These are phyloP conservation scores for Solanum boliviense DNA, from an alignment of 257 asterid species.

Conservation along the genomic window DNA sequence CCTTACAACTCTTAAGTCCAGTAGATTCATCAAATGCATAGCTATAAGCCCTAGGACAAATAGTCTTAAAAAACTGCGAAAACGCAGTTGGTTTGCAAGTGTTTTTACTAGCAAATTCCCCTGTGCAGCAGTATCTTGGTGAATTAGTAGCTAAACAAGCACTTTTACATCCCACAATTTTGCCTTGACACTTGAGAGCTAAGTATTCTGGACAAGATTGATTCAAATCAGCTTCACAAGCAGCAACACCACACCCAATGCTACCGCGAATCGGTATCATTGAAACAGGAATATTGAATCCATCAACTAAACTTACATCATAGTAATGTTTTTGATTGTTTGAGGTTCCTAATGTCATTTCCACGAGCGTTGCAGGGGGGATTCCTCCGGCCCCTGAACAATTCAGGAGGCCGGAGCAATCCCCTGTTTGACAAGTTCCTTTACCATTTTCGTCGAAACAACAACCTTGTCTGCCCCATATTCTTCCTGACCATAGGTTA, in stretches of 20 bases:
- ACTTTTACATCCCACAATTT: constrained; percentile 61
- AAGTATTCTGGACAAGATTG: constrained; percentile 36
- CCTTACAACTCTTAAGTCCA: constrained; percentile 51
- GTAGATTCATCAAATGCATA: constrained; percentile 43
- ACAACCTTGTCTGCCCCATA: constrained; percentile 82
- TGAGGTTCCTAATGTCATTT: constrained; percentile 62
- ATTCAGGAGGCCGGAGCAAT: constrained; percentile 45
- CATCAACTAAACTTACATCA: constrained; percentile 80
- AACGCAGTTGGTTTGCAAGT: constrained; percentile 40
- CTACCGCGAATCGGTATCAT: constrained; percentile 49
- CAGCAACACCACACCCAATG: constrained; percentile 52
- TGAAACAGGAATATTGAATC: constrained; percentile 61
- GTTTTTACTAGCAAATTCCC: constrained; percentile 21
- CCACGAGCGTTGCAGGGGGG: constrained; percentile 67
- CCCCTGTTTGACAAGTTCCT: constrained; percentile 74
- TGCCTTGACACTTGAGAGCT: constrained; percentile 27
- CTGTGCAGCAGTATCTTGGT: constrained; percentile 46
- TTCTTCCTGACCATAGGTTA: constrained; percentile 66
- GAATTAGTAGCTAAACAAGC: constrained; percentile 43
- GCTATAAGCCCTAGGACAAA: constrained; percentile 61
- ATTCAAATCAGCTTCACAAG: constrained; percentile 62
- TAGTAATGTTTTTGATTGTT: constrained; percentile 44
- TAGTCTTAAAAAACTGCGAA: constrained; percentile 39
- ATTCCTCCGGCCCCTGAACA: constrained; percentile 48
- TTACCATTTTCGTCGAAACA: constrained; percentile 33